Evolutionary conservation across 2,329 filamentous ascomycete genomes (phyloP), one percentile per base, ranked within the genome.

Genomic region (Trichoderma brevicompactum): DNA sequence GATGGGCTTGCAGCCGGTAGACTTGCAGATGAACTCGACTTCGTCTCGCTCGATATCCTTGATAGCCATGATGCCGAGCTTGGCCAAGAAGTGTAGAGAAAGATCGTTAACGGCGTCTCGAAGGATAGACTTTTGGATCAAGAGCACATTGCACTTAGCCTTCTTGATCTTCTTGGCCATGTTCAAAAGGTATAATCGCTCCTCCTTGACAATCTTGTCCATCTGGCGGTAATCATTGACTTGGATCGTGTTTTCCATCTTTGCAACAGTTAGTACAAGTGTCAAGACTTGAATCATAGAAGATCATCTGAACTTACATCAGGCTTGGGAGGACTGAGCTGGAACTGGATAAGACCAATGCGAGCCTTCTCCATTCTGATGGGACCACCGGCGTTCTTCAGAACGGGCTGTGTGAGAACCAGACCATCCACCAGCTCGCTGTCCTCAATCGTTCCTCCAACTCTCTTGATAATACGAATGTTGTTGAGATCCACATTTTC

Each of bases 121-220:
- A 66, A 99, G 88, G 72, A 99, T 99, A 13, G 94, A 98, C 82
- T 99, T 99, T 77, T 99, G 95, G 72, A 99, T 98, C 71, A 99
- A 85, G 50, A 98, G 88, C 49, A 99, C 95, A 74, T 99, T 99
- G 83, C 95, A 99, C 84, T 98, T 99, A 71, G 95, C 94, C 86
- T 98, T 99, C 83, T 98, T 97, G 80, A 99, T 99, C 86, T 98
- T 99, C 87, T 99, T 98, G 76, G 96, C 94, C 88, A 99, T 92
- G 84, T 98, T 98, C 66, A 99, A 87, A 69, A 99, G 87, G 80
- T 99, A 99, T 72, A 95, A 92, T 71, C 95, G 92, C 83, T 99
- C 95, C 82, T 99, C 95, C 82, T 99, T 99, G 72, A 99, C 87
- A 71, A 99, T 99, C 86, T 98, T 99, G 84, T 99, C 95, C 95